Percentiles rank a stretch among this genome's conserved stretches.
Conservation (phyloP, 2,329 filamentous ascomycete species). For the Trichoderma sp. region DNA sequence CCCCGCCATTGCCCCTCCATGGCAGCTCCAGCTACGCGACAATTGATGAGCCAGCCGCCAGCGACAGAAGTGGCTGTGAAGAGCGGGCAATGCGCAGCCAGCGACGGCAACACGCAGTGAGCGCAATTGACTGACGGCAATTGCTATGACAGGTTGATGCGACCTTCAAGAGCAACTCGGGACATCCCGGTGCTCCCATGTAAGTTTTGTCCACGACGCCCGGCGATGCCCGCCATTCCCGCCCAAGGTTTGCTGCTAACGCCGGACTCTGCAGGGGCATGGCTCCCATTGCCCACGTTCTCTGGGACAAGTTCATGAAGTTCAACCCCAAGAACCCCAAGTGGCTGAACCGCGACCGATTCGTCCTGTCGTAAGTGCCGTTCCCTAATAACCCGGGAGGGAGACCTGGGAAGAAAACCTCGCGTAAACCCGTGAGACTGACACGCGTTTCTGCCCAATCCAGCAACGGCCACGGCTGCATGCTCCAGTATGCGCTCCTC, state of each 20-base stretch:
- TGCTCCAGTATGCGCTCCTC: constrained; percentile 98
- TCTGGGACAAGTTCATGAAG: constrained; percentile 98
- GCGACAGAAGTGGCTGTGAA: not conserved
- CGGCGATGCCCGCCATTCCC: constrained; percentile 28
- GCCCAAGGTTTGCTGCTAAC: constrained; percentile 29
- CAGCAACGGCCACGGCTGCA: constrained; percentile 98
- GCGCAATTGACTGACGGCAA: constrained; percentile 31
- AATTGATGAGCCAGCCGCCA: not conserved
- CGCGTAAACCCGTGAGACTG: not conserved
- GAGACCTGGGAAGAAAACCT: not conserved
- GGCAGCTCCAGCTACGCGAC: constrained; percentile 24
- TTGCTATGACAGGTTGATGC: constrained; percentile 78
- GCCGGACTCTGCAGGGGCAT: constrained; percentile 59
- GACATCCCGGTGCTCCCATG: constrained; percentile 99
- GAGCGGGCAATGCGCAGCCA: not conserved
- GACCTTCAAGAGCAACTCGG: constrained; percentile 92
- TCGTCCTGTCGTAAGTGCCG: constrained; percentile 90
- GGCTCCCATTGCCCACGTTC: constrained; percentile 93
- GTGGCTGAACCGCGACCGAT: constrained; percentile 97
- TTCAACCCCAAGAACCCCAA: constrained; percentile 99
- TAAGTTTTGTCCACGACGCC: constrained; percentile 42
- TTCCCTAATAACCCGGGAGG: not conserved
- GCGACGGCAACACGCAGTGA: constrained; percentile 15
- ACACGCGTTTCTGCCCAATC: constrained; percentile 15
- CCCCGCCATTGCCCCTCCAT: constrained; percentile 40